phyloP scores from a whole-genome alignment of 2,329 filamentous ascomycete genomes.

The Rugonectria rugulosa region DNA sequence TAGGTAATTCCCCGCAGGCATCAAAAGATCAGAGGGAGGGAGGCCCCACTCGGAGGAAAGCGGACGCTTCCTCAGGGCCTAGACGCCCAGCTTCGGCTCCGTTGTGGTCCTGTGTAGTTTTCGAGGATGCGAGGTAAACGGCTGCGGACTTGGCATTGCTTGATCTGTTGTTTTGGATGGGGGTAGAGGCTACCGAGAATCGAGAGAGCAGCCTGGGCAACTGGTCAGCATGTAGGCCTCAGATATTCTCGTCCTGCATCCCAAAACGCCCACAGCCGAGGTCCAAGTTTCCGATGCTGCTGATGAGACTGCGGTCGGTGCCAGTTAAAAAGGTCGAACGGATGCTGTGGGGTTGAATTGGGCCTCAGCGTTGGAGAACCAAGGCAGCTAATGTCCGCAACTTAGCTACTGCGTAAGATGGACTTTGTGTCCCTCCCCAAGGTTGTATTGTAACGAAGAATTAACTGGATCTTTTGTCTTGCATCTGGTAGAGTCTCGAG shows the following conservation, averaged over 20 bases:
- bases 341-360: slow-evolving; percentile 18
- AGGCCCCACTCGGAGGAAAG: slow-evolving; percentile 40
- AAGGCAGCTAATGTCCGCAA: background rate
- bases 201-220: background rate
- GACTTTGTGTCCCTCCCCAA: background rate
- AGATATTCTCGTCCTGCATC: slow-evolving; percentile 6
- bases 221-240: background rate
- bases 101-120: slow-evolving; percentile 25
- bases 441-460: background rate
- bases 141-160: slow-evolving; percentile 4
- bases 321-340: slow-evolving; percentile 21
- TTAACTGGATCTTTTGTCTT: no score
- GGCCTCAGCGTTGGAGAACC: slow-evolving; percentile 5
- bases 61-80: slow-evolving; percentile 17
- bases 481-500: no score
- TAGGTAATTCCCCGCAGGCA: slow-evolving; percentile 40
- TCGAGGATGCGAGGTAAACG: slow-evolving; percentile 4
- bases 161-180: background rate
- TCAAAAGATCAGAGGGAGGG: slow-evolving; percentile 30
- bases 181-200: background rate
- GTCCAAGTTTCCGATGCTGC: slow-evolving; percentile 8
- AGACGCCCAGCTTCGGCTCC: slow-evolving; percentile 32
- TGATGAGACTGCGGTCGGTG: slow-evolving; percentile 8
- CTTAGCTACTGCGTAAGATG: background rate
- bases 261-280: slow-evolving; percentile 9